phyloP scores from a whole-genome alignment of 306 rosid species.

The Rosa persica region DNA sequence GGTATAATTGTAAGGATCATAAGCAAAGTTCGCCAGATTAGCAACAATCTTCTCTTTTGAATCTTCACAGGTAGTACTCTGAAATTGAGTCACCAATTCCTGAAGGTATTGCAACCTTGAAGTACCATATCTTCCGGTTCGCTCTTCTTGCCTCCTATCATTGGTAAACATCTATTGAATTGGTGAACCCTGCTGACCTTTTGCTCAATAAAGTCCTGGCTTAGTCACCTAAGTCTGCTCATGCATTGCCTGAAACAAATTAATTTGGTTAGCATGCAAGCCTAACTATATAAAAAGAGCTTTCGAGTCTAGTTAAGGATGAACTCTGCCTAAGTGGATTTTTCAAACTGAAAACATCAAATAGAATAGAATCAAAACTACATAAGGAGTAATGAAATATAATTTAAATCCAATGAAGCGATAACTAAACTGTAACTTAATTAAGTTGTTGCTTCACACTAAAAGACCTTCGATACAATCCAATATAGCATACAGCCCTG shows the following conservation, averaged over 20 bases:
- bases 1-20: conserved; percentile 83
- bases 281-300: neutral
- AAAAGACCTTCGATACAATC: neutral
- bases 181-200: neutral
- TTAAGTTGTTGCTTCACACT: neutral
- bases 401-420: neutral
- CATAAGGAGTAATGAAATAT: neutral
- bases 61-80: conserved; percentile 55
- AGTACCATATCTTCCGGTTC: conserved; percentile 83
- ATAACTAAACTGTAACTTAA: neutral
- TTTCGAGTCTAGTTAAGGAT: neutral
- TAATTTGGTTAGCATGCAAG: neutral
- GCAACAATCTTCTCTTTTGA: conserved; percentile 71
- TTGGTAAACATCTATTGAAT: conserved; percentile 62
- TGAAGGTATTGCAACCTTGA: conserved; percentile 78
- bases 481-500: neutral
- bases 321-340: neutral
- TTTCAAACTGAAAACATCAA: neutral
- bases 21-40: conserved; percentile 87
- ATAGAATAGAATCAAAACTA: neutral
- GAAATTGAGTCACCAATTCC: conserved; percentile 75
- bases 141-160: conserved; percentile 66
- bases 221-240: neutral
- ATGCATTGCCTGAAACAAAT: neutral
- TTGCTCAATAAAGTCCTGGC: neutral